Evolutionary conservation across 495 filamentous ascomycete genomes (phyloP).

Genomic region (Penicillium soppii): DNA sequence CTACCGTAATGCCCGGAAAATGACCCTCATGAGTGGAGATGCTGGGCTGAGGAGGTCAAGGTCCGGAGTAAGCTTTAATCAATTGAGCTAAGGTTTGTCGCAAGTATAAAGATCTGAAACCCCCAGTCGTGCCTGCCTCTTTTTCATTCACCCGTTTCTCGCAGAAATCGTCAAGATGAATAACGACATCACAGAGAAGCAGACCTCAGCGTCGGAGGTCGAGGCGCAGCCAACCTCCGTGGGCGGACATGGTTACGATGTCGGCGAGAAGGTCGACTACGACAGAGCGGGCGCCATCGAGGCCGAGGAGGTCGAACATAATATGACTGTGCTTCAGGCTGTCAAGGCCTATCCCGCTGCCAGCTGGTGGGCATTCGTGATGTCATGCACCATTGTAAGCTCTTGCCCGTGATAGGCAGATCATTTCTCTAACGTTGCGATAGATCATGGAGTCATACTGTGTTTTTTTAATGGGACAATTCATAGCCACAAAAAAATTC

Average conservation of each 20-base stretch:
- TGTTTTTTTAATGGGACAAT: conserved; percentile 45
- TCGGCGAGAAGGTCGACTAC: conserved; percentile 43
- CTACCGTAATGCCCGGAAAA: conserved; percentile 20
- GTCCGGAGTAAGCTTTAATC: conserved; percentile 31
- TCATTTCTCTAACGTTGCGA: conserved; percentile 29
- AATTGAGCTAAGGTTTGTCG: conserved; percentile 25
- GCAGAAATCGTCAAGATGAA: conserved; percentile 40
- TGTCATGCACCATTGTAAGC: conserved; percentile 54
- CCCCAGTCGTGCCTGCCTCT: conserved; percentile 27
- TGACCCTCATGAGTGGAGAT: conserved; percentile 14
- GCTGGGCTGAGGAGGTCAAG: conserved; percentile 20
- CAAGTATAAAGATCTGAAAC: conserved; percentile 33
- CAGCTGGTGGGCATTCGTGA: conserved; percentile 51
- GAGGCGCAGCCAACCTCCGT: conserved; percentile 37
- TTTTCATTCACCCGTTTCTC: conserved; percentile 27
- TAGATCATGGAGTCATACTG: conserved; percentile 50
- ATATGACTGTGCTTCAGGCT: conserved; percentile 49
- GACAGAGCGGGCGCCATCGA: conserved; percentile 47
- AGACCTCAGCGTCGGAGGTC: conserved; percentile 34
- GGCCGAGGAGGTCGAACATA: conserved; percentile 44
- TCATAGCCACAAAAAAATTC: conserved; percentile 41
- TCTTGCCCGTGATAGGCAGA: conserved; percentile 18
- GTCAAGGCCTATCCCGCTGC: conserved; percentile 48
- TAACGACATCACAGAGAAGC: conserved; percentile 36
- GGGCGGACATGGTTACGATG: conserved; percentile 38